Conservation (phyloP, 2,329 filamentous ascomycete genomes). For the Aspergillus pseudoviridinutans region DNA sequence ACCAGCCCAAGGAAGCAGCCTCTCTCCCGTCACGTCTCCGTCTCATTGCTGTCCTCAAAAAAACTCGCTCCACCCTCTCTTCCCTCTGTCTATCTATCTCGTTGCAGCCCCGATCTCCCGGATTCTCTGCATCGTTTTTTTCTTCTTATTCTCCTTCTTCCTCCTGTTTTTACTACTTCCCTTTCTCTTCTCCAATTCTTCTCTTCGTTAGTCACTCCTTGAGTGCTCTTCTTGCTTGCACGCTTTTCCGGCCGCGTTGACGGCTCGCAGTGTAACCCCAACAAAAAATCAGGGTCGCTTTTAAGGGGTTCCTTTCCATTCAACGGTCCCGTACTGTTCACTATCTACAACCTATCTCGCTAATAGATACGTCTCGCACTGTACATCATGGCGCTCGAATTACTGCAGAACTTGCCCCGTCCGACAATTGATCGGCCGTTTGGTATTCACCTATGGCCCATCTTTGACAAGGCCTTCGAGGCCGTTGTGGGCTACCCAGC, state of each 20-base stretch:
- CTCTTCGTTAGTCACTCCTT: constrained; percentile 6
- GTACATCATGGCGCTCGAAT: constrained; percentile 46
- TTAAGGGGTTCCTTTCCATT: background rate
- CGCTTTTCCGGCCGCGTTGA: constrained; percentile 13
- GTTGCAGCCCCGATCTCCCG: background rate
- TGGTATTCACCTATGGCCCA: constrained; percentile 85
- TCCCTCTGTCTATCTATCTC: constrained; percentile 12
- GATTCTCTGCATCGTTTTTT: constrained; percentile 50
- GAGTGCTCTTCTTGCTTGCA: constrained; percentile 6
- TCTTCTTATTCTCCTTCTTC: constrained; percentile 61
- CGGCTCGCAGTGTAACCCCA: background rate
- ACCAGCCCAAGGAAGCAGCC: background rate
- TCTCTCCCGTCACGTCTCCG: background rate
- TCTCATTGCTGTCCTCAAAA: background rate
- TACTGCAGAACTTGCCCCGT: constrained; percentile 52
- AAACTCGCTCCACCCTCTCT: constrained; percentile 25
- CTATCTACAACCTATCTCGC: constrained; percentile 2
- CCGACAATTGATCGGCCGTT: constrained; percentile 90
- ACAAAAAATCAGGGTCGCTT: constrained; percentile 5
- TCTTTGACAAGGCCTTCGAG: constrained; percentile 86
- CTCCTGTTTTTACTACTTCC: constrained; percentile 53
- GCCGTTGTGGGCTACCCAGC: constrained; percentile 73
- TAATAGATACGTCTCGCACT: background rate
- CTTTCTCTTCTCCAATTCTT: constrained; percentile 61
- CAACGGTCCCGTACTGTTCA: constrained; percentile 1